Percentiles rank a stretch among this genome's conserved stretches.
Conservation (phyloP, 768 basidiomycete genomes). For the Russula virescens region DNA sequence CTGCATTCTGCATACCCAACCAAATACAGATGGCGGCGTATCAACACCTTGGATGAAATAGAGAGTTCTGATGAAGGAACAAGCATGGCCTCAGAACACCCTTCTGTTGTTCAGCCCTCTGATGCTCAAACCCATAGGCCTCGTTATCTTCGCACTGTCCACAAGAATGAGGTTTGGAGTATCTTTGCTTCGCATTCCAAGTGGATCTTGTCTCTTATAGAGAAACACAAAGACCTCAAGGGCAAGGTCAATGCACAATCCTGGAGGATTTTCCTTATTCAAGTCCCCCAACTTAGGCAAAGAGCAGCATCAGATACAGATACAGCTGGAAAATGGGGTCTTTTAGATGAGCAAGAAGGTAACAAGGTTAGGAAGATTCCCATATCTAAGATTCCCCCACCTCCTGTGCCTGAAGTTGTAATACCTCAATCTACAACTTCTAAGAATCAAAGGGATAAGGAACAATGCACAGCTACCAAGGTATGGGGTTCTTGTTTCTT, state of each 20-base stretch:
- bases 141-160: conserved; percentile 43
- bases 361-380: background rate
- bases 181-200: conserved; percentile 50
- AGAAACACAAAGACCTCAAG: conserved; percentile 37
- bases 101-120: background rate
- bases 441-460: background rate
- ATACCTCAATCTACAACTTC: background rate
- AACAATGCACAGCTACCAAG: background rate
- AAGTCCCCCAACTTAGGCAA: conserved; percentile 5
- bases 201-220: conserved; percentile 43
- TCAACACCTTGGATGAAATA: conserved; percentile 31
- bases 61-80: conserved; percentile 15
- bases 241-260: conserved; percentile 36
- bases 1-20: conserved; percentile 26
- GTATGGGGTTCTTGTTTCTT: background rate
- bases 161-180: conserved; percentile 45
- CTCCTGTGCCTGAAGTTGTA: background rate
- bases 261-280: conserved; percentile 43
- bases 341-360: background rate
- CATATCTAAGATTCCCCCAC: background rate
- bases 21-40: conserved; percentile 32
- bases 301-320: background rate
- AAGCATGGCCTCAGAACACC: background rate
- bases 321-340: conserved; percentile 1
- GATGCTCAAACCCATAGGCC: conserved; percentile 28